A percentile compares a stretch with the other conserved stretches of the same genome.
These are phyloP conservation scores for Aspergillus sp. DNA, from an alignment of 2,329 filamentous ascomycete species.

Conservation along the genomic window DNA sequence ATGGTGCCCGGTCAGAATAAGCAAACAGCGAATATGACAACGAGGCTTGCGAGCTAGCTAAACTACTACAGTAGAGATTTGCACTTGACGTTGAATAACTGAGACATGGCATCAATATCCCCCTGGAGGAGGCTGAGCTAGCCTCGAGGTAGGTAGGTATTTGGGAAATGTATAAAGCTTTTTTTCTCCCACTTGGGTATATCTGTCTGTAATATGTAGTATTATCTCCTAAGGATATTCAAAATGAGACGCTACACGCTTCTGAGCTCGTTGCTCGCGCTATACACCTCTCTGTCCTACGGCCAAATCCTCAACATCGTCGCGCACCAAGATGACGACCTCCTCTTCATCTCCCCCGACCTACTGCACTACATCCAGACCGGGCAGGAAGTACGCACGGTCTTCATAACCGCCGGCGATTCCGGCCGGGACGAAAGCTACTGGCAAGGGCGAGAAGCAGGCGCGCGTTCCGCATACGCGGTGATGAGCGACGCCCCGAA, in stretches of 20 bases:
- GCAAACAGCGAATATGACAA: not conserved
- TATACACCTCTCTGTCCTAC: not conserved
- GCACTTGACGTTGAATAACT: not conserved
- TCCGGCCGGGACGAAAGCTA: slow-evolving; percentile 14
- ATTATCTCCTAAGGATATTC: not conserved
- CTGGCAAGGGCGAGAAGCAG: slow-evolving; percentile 15
- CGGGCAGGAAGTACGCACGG: slow-evolving; percentile 13
- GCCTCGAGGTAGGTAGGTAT: not conserved
- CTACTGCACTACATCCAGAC: slow-evolving; percentile 13
- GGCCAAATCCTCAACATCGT: slow-evolving; percentile 19
- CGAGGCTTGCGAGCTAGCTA: not conserved
- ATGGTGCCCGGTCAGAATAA: not conserved
- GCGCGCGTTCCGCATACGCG: slow-evolving; percentile 15
- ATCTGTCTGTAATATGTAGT: not conserved
- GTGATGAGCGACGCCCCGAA: slow-evolving; percentile 12
- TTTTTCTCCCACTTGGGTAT: not conserved
- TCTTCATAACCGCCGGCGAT: slow-evolving; percentile 22
- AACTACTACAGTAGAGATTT: not conserved
- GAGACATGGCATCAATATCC: not conserved
- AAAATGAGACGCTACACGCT: not conserved
- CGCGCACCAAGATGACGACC: slow-evolving; percentile 21
- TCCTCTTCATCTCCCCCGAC: slow-evolving; percentile 20
- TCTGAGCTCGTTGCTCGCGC: not conserved
- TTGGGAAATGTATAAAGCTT: not conserved
- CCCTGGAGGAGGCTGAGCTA: not conserved